Evolutionary conservation across 1,139 yeast genomes (phyloP).

Genomic region (Lodderomyces orthopsilosis): DNA sequence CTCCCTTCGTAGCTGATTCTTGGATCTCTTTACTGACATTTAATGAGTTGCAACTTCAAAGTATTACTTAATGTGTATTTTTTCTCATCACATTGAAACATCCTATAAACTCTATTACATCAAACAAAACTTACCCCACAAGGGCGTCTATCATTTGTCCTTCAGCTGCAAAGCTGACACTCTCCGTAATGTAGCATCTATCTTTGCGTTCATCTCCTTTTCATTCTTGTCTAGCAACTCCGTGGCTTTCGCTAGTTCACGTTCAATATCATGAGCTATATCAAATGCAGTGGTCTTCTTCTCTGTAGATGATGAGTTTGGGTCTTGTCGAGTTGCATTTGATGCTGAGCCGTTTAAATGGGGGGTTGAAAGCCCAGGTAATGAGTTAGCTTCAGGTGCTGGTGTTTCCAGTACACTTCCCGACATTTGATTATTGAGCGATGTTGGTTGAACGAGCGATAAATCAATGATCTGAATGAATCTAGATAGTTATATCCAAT

Average conservation of each 20-base stretch:
- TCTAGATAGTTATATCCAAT: too few species aligned
- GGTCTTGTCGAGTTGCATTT: neutral
- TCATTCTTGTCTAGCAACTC: slow-evolving; percentile 27
- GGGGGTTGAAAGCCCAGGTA: slow-evolving; percentile 19
- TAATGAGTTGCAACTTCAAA: too few species aligned
- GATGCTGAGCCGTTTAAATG: slow-evolving; percentile 12
- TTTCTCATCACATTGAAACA: too few species aligned
- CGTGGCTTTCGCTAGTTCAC: slow-evolving; percentile 33
- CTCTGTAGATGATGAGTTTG: slow-evolving; percentile 7
- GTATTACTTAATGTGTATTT: too few species aligned
- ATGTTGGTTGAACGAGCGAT: neutral
- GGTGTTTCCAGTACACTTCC: slow-evolving; percentile 7
- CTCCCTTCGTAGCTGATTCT: slow-evolving; percentile 66
- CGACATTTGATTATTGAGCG: neutral
- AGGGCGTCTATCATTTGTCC: too few species aligned
- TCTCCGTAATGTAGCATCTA: slow-evolving; percentile 24
- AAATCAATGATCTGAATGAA: too few species aligned
- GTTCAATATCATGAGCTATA: slow-evolving; percentile 49
- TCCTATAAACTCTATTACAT: too few species aligned
- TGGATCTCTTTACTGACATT: slow-evolving; percentile 34
- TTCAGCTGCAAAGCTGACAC: slow-evolving; percentile 12
- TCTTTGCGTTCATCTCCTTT: slow-evolving; percentile 25
- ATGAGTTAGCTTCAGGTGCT: slow-evolving; percentile 7
- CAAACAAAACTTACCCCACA: too few species aligned
- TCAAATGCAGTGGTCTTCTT: slow-evolving; percentile 46